These are phyloP conservation scores for Omphalotus olearius DNA, from an alignment of 1,284 basidiomycete species.

Conservation along the genomic window DNA sequence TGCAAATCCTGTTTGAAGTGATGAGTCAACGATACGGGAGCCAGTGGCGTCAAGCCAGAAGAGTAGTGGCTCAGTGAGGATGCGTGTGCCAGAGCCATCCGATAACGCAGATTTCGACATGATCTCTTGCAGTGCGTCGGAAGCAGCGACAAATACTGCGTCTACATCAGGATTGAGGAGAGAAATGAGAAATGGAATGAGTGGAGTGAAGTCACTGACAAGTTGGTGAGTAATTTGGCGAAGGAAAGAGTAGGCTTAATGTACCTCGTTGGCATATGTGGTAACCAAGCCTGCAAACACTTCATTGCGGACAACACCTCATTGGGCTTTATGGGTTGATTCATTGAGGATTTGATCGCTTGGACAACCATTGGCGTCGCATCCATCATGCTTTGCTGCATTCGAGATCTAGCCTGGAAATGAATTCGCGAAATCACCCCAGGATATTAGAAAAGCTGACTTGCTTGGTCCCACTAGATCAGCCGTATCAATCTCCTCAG, in stretches of 20 bases:
- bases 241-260: constrained; percentile 20
- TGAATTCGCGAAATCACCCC: neutral
- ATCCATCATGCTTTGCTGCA: constrained; percentile 58
- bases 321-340: constrained; percentile 28
- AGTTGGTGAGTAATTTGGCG: constrained; percentile 4
- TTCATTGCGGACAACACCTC: constrained; percentile 69
- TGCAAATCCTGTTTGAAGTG: constrained; percentile 41
- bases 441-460: constrained; percentile 38
- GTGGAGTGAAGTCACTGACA: constrained; percentile 53
- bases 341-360: constrained; percentile 55
- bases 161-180: constrained; percentile 57
- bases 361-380: constrained; percentile 68
- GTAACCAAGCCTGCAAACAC: constrained; percentile 81
- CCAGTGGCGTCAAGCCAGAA: constrained; percentile 67
- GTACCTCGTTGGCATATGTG: constrained; percentile 63
- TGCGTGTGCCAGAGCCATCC: constrained; percentile 65
- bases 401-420: constrained; percentile 39
- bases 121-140: constrained; percentile 74
- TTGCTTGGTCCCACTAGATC: constrained; percentile 72
- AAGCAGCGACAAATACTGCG: constrained; percentile 55
- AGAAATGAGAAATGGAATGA: constrained; percentile 59
- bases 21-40: constrained; percentile 45
- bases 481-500: constrained; percentile 74
- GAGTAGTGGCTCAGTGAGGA: constrained; percentile 79
- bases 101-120: constrained; percentile 69